Percentiles rank a stretch among this genome's conserved stretches.
Conservation (phyloP, 2,329 filamentous ascomycete genomes). For the Ophiosphaerella korrae region DNA sequence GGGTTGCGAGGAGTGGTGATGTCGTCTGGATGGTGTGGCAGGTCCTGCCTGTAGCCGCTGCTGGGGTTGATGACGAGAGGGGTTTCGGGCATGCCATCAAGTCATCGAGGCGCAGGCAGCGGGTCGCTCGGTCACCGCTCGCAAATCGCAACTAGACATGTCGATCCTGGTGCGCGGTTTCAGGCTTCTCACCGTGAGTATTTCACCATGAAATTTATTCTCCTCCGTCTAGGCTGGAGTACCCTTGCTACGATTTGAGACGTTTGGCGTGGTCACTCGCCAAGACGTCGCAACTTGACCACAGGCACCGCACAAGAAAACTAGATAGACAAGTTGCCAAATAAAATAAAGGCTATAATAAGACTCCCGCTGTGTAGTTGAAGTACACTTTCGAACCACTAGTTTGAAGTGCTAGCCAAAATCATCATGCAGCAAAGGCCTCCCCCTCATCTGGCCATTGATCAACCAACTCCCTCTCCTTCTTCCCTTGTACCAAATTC, state of each 20-base stretch:
- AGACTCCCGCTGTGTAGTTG: too few relatives aligned
- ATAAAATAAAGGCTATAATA: too few relatives aligned
- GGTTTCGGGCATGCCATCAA: conserved; percentile 2
- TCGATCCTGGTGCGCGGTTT: conserved; percentile 14
- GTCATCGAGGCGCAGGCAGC: conserved; percentile 21
- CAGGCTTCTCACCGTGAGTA: conserved; percentile 6
- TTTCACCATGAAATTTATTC: not conserved
- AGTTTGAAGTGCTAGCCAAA: too few relatives aligned
- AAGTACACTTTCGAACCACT: not conserved
- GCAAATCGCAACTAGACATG: conserved; percentile 16
- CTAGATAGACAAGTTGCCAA: not conserved
- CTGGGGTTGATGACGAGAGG: conserved; percentile 16
- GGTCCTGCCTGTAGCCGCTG: conserved; percentile 17
- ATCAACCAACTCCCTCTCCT: conserved; percentile 28
- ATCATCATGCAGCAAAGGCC: not conserved
- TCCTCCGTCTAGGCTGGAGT: not conserved
- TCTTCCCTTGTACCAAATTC: conserved; percentile 25
- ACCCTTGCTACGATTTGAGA: not conserved
- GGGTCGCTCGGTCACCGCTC: conserved; percentile 11
- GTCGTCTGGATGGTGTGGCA: conserved; percentile 14
- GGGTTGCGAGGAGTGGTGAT: conserved; percentile 7
- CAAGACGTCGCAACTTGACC: not conserved
- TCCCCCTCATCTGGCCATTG: conserved; percentile 34
- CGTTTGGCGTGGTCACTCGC: not conserved
- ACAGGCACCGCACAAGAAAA: not conserved